Percentiles rank a stretch among this genome's conserved stretches.
phyloP scores from a whole-genome alignment of 495 filamentous ascomycete genomes.

The Lepidopterella palustris region DNA sequence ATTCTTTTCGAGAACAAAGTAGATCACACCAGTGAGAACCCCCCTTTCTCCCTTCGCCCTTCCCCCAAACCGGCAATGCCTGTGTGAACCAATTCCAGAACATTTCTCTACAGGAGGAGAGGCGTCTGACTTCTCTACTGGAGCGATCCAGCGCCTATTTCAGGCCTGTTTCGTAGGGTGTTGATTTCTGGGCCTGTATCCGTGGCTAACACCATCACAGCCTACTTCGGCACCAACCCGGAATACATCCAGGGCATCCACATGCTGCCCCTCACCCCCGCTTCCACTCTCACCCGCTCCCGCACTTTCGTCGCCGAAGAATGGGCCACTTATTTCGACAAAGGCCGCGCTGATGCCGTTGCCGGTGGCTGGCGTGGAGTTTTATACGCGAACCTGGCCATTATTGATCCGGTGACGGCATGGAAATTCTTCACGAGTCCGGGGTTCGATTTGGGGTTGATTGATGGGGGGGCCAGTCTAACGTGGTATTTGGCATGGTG shows the following conservation, averaged over 20 bases:
- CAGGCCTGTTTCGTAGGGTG: no score
- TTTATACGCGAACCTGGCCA: conserved; percentile 71
- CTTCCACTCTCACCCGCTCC: conserved; percentile 58
- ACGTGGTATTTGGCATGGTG: conserved; percentile 85
- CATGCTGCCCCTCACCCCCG: conserved; percentile 82
- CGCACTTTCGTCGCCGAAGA: conserved; percentile 70
- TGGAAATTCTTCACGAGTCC: conserved; percentile 66
- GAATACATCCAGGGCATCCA: conserved; percentile 92
- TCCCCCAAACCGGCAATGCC: neutral
- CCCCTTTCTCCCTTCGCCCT: neutral
- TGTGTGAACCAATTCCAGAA: neutral
- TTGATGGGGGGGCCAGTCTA: conserved; percentile 78
- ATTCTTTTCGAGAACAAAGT: conserved; percentile 97
- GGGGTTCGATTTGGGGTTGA: conserved; percentile 58
- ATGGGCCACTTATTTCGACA: conserved; percentile 71
- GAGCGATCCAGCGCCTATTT: no score
- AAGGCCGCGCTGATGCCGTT: conserved; percentile 52
- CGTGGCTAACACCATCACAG: no score
- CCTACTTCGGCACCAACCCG: conserved; percentile 75
- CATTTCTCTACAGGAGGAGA: no score
- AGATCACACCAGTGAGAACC: conserved; percentile 60
- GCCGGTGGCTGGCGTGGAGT: conserved; percentile 79
- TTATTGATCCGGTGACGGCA: conserved; percentile 61
- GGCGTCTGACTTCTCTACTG: no score
- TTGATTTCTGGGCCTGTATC: no score